These are phyloP conservation scores for Diaporthe sp. DNA, from an alignment of 2,329 filamentous ascomycete species.

Conservation along the genomic window DNA sequence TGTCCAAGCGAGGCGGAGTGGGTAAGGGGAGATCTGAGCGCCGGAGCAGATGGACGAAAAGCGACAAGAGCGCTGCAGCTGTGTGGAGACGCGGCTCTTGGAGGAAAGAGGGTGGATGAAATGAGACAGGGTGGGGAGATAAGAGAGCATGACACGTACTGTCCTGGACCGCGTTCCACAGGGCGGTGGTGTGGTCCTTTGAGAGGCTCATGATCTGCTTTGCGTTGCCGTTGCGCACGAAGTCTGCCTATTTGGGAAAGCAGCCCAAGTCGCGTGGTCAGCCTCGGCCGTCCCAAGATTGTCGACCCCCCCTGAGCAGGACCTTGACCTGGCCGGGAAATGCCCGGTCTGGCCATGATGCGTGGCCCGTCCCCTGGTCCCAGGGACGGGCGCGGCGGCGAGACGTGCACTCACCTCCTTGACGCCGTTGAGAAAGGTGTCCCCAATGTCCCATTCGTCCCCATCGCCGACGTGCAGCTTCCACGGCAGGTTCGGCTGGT, in stretches of 20 bases:
- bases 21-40: conserved; percentile 32
- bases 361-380: neutral
- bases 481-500: conserved; percentile 66
- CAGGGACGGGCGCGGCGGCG: neutral
- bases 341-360: neutral
- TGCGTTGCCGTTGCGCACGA: conserved; percentile 86
- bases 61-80: conserved; percentile 5
- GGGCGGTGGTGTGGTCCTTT: conserved; percentile 82
- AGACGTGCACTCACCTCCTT: conserved; percentile 61
- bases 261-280: conserved; percentile 15
- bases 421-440: conserved; percentile 72
- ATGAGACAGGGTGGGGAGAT: neutral
- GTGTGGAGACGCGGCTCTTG: neutral
- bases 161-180: conserved; percentile 84
- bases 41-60: conserved; percentile 14
- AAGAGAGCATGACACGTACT: conserved; percentile 56
- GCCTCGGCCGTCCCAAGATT: neutral
- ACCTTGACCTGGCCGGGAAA: neutral
- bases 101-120: neutral
- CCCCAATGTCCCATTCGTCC: conserved; percentile 67
- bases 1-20: neutral
- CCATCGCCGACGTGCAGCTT: conserved; percentile 64
- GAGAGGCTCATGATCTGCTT: conserved; percentile 91
- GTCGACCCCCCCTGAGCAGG: neutral
- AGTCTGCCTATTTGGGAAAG: conserved; percentile 71